Conservation (phyloP, 805 yeast species). For the Saitoella complicata region DNA sequence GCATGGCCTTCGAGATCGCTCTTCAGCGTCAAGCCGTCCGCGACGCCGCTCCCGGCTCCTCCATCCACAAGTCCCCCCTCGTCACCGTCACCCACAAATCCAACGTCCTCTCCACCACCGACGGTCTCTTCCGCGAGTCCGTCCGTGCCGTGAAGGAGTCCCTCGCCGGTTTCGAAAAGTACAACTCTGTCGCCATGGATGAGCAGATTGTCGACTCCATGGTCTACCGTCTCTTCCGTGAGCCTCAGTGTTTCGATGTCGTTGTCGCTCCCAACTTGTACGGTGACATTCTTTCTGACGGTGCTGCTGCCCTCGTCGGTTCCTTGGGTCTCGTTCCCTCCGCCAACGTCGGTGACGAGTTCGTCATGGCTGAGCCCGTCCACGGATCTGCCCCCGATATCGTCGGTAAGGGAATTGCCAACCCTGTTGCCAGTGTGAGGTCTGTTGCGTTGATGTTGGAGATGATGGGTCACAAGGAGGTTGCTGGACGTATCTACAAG, state of each 20-base stretch:
- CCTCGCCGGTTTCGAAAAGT: conserved; percentile 39
- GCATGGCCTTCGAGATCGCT: conserved; percentile 85
- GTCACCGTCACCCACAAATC: conserved; percentile 94
- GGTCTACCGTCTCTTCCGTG: conserved; percentile 98
- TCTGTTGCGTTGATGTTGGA: conserved; percentile 95
- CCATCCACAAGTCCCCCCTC: conserved; percentile 40
- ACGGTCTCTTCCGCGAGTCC: conserved; percentile 91
- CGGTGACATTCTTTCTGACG: conserved; percentile 93
- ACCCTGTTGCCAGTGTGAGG: conserved; percentile 96
- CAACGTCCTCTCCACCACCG: conserved; percentile 79
- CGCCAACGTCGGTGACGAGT: conserved; percentile 91
- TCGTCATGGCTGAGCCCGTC: conserved; percentile 98
- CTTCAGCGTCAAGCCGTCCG: conserved; percentile 74
- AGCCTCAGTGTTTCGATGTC: conserved; percentile 92
- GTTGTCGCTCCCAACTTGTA: conserved; percentile 97
- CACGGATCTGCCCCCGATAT: conserved; percentile 99
- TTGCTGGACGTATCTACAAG: conserved; percentile 80
- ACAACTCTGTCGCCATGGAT: conserved; percentile 45
- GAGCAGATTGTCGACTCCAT: conserved; percentile 98
- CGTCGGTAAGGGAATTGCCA: conserved; percentile 76
- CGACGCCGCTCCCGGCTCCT: conserved; percentile 25
- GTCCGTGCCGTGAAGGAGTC: conserved; percentile 40
- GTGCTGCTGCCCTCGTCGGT: conserved; percentile 96
- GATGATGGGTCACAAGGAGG: conserved; percentile 77
- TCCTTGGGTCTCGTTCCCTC: conserved; percentile 96